A percentile compares a stretch with the other conserved stretches of the same genome.
These are phyloP conservation scores for Kuraishia borneana DNA, from an alignment of 805 yeast species.

Conservation along the genomic window DNA sequence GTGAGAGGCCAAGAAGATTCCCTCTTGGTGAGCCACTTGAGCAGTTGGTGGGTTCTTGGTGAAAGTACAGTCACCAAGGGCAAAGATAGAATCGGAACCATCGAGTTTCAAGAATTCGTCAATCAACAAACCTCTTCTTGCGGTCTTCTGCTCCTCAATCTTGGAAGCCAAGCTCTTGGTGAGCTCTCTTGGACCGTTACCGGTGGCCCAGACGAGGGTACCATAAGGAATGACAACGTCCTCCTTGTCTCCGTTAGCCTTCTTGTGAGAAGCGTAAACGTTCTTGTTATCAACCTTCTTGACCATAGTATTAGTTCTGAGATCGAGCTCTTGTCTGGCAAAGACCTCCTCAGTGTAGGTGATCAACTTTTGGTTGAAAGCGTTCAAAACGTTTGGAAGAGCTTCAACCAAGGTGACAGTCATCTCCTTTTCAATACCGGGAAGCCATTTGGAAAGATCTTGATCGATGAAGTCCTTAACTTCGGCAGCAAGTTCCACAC, in stretches of 20 bases:
- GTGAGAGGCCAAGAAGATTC: slow-evolving; percentile 64
- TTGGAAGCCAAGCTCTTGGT: slow-evolving; percentile 53
- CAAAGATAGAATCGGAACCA: slow-evolving; percentile 75
- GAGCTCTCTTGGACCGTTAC: slow-evolving; percentile 81
- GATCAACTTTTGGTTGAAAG: slow-evolving; percentile 58
- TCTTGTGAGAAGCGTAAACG: slow-evolving; percentile 61
- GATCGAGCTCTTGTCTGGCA: slow-evolving; percentile 52
- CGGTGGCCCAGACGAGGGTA: slow-evolving; percentile 94
- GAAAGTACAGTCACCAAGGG: slow-evolving; percentile 91
- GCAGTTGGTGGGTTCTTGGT: slow-evolving; percentile 93
- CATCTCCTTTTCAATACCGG: slow-evolving; percentile 72
- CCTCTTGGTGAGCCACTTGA: slow-evolving; percentile 95
- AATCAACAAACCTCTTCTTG: slow-evolving; percentile 83
- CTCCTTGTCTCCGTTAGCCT: slow-evolving; percentile 54
- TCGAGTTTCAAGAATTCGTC: slow-evolving; percentile 74
- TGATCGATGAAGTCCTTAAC: slow-evolving; percentile 89
- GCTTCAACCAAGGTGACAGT: slow-evolving; percentile 85
- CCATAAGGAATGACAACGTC: slow-evolving; percentile 70
- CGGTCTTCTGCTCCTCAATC: slow-evolving; percentile 69
- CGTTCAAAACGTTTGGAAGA: slow-evolving; percentile 73
- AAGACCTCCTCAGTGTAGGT: slow-evolving; percentile 76
- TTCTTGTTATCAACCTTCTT: slow-evolving; percentile 65
- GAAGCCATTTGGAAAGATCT: slow-evolving; percentile 83
- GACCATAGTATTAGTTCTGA: slow-evolving; percentile 80
- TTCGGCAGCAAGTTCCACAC: slow-evolving; percentile 97